Evolutionary conservation across 352 stramenopile genomes (phyloP).

Genomic region (Phytophthora tubulina): DNA sequence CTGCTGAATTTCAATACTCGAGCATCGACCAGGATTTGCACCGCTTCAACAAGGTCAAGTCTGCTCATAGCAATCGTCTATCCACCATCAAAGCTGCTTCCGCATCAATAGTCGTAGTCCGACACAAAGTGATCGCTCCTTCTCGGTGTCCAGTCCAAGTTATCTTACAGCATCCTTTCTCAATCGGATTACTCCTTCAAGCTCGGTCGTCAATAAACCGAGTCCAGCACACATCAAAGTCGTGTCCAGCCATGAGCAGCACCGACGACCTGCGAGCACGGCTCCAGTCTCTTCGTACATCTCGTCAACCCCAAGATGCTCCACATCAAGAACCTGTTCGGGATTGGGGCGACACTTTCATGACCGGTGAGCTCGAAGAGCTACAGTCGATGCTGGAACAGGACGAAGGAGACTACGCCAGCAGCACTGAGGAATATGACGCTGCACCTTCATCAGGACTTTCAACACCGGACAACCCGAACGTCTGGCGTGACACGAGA

Average conservation of each 20-base stretch:
- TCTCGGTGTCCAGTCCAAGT: not conserved
- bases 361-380: constrained; percentile 29
- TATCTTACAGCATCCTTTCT: no score
- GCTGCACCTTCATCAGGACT: no score
- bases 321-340: constrained; percentile 10
- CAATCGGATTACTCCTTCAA: not conserved
- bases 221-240: not conserved
- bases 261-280: constrained; percentile 22
- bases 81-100: no score
- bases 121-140: no score
- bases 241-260: constrained; percentile 7
- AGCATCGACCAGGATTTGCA: constrained; percentile 8
- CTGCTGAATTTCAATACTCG: constrained; percentile 24
- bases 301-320: not conserved
- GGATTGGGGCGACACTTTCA: constrained; percentile 3
- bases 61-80: no score
- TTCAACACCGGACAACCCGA: no score
- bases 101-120: no score
- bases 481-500: no score
- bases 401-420: no score
- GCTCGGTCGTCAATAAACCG: not conserved
- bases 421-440: no score
- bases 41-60: not conserved
- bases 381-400: constrained; percentile 24
- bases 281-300: constrained; percentile 25